A percentile compares a stretch with the other conserved stretches of the same genome.
Evolutionary conservation across 1,284 basidiomycete species (phyloP).

Genomic region (Phellinidium pouzarii): DNA sequence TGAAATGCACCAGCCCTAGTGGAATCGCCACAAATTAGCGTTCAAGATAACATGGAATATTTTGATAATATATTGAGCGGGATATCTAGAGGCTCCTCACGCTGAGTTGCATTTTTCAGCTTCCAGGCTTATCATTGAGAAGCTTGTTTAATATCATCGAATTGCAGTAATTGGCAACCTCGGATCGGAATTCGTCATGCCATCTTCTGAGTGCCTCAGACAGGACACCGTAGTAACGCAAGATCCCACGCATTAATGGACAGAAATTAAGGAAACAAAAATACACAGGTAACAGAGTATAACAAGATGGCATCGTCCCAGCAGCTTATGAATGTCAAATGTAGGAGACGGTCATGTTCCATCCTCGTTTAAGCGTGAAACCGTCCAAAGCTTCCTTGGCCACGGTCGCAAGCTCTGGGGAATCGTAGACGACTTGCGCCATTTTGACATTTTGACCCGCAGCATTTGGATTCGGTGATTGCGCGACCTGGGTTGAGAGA

Average conservation of each 20-base stretch:
- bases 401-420: conserved; percentile 58
- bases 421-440: conserved; percentile 73
- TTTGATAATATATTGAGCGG: too few relatives aligned
- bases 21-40: too few relatives aligned
- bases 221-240: not conserved
- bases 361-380: conserved; percentile 75
- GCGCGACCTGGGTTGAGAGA: conserved; percentile 59
- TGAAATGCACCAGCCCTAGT: too few relatives aligned
- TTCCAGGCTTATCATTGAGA: too few relatives aligned
- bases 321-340: conserved; percentile 36
- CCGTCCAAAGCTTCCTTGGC: conserved; percentile 76
- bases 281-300: conserved; percentile 6
- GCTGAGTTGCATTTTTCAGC: too few relatives aligned
- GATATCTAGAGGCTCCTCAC: too few relatives aligned
- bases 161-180: too few relatives aligned
- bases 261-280: not conserved
- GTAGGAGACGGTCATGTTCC: conserved; percentile 72
- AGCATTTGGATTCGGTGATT: conserved; percentile 56
- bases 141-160: too few relatives aligned
- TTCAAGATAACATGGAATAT: too few relatives aligned
- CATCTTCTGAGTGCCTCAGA: too few relatives aligned
- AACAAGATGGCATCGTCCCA: not conserved
- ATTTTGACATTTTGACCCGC: conserved; percentile 60
- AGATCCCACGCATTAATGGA: not conserved
- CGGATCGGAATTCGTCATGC: too few relatives aligned